Evolutionary conservation across 148 eudicot species (phyloP), one percentile per base, ranked within the genome.

Genomic region (Rhododendron simsii): DNA sequence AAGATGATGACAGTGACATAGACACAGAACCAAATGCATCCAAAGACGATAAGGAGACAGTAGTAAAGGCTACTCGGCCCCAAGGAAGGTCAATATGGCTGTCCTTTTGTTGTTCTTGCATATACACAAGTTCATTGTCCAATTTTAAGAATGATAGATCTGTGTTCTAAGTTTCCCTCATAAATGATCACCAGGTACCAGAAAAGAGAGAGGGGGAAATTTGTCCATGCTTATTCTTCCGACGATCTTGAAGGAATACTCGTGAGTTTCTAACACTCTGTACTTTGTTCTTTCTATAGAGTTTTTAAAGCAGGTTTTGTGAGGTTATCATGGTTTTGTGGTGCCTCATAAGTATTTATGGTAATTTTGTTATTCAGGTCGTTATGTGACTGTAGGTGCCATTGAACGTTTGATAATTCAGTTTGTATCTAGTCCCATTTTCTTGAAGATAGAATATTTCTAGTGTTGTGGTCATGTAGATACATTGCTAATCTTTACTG

Each of bases 211-310:
- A 92, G 89, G 83, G 98, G 96, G 83, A 97, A 95, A 92, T 91
- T 84, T 83, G 98, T 94, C 51, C 85, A 90, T 28, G 86, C 88
- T 47, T 97, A 95, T 89, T 91, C 98, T 87, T 83, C 94, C 21
- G 55, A 95, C 90, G 99, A 97, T 93, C 96, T 97, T 67, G 93
- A 93, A 89, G 98, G 98, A 84, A 97, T 97, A 86, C 94, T 97
- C 81, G 99, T 97, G 86, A 88, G 99, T 91, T 84, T 39, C 67
- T 20, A n/a, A 35, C 15, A 23, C 65, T 51, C 59, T n/a, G 10
- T 13, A 45, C 51, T 47, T 78, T 26, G 50, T 78, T 14, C 35
- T 45, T 21, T 57, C n/a, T 85, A 7, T 30, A 33, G 47, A 10
- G 28, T 71, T 44, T 16, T 51, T 35, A 16, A 48, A 73, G 13